Evolutionary conservation across 257 asterid species (phyloP).

Genomic region (Penstemon davidsonii): DNA sequence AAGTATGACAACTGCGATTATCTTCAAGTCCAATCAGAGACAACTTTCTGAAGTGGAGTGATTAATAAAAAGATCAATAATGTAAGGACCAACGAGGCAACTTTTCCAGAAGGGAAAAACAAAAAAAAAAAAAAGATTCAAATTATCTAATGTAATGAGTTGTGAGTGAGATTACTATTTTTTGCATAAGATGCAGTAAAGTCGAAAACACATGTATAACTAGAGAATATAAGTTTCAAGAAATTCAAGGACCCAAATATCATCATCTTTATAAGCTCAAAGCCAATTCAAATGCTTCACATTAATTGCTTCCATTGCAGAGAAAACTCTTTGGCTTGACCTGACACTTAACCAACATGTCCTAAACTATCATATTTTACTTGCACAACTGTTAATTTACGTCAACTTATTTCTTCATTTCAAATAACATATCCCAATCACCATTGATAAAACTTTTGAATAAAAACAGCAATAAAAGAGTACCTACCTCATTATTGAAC

Average conservation of each 20-base stretch:
- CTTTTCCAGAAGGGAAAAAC: neutral
- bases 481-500: conserved; percentile 61
- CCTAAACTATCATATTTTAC: conserved; percentile 16
- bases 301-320: conserved; percentile 5
- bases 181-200: conserved; percentile 5
- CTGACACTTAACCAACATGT: conserved; percentile 1
- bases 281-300: neutral
- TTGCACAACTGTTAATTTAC: neutral
- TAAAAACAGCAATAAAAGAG: conserved; percentile 2
- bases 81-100: neutral
- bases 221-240: conserved; percentile 14
- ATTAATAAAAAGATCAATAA: neutral
- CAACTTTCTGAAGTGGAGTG: neutral
- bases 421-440: too few species aligned
- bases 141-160: neutral
- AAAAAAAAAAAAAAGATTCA: neutral
- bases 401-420: too few species aligned
- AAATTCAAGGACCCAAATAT: conserved; percentile 11
- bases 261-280: conserved; percentile 6
- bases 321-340: conserved; percentile 11
- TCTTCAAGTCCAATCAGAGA: conserved; percentile 3
- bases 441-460: too few species aligned
- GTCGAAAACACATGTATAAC: conserved; percentile 9
- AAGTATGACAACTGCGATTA: conserved; percentile 5
- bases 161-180: neutral